Evolutionary conservation across 108 stramenopile genomes (phyloP).

Genomic region (Nitzschia sp.): DNA sequence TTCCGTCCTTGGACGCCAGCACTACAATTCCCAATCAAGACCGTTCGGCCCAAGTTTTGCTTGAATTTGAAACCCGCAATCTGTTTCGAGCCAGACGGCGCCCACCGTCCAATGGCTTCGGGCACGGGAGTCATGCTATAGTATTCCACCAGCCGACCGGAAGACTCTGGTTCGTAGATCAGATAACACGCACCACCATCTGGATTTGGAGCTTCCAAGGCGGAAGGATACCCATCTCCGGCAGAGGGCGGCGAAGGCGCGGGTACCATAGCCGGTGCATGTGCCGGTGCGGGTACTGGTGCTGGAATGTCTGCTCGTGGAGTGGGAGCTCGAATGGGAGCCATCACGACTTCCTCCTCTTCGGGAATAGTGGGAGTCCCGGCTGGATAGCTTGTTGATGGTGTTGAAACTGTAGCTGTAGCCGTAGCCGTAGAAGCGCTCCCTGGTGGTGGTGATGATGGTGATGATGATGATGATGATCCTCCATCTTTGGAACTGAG

Average conservation of each 20-base stretch:
- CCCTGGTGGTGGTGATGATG: background rate
- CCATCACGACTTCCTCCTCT: background rate
- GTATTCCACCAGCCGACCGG: conserved; percentile 37
- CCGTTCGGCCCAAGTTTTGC: conserved; percentile 33
- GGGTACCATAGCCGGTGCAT: background rate
- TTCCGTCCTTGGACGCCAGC: conserved; percentile 30
- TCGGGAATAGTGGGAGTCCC: conserved; percentile 7
- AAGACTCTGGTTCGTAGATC: conserved; percentile 41
- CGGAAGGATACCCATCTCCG: conserved; percentile 3
- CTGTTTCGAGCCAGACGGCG: conserved; percentile 30
- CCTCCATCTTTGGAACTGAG: conserved; percentile 15
- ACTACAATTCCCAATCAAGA: conserved; percentile 28
- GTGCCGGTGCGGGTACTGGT: background rate
- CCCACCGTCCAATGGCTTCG: conserved; percentile 46
- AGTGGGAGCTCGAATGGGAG: background rate
- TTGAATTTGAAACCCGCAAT: conserved; percentile 55
- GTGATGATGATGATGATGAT: background rate
- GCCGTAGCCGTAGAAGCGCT: background rate
- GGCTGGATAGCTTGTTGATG: background rate
- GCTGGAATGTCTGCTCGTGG: background rate
- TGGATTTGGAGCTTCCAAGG: conserved; percentile 13
- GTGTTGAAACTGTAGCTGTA: background rate
- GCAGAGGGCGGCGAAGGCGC: background rate
- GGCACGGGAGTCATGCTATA: conserved; percentile 38
- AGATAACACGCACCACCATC: conserved; percentile 31